Base-by-base conservation (phyloP, 352 stramenopile genomes). In the Phytophthora pistaciae region DNA sequence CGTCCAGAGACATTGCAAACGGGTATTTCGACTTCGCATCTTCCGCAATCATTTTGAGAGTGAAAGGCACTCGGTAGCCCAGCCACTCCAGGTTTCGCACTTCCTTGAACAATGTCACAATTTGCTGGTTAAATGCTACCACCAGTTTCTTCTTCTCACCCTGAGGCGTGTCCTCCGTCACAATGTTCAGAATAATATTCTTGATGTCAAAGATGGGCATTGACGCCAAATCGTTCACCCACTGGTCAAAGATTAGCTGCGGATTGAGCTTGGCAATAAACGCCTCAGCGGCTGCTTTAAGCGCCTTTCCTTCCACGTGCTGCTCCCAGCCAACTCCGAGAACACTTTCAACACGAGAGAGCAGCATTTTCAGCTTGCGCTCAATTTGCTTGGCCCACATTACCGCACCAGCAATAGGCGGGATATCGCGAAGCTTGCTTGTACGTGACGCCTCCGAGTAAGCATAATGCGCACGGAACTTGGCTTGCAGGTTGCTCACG, bases 361-460 rank as follows among this genome's bases (percentile, higher is more conserved):
- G 91, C 5, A 99, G 84, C 63, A 96, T 91, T 78, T 99, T 93
- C 14, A 99, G 79, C 77, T 99, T 99, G n/a, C 97, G 88, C 78
- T 99, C 98, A 82, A 99, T 99, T 82, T 99, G 98, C 72, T 99
- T 98, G 16, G 98, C 98, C 98, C 98, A 99, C 74, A 99, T 95
- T 49, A 99, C 98, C 55, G 98, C 98, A 29, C 97, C 98, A 38
- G 95, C 95, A 40, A 99, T 96, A 23, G 98, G 98, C 20, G 98
- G 98, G 40, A 99, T 98, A 61, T 99, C 98, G 54, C 97, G 90
- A 27, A 99, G 71, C 62, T 96, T 96, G 59, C 95, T 98, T 67
- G 98, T 97, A 23, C 90, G 85, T 27, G 93, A 97, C 14, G 98
- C 96, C 58, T 98, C 90, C 0, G 97, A 99, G n/a, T 97, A 94